These are phyloP conservation scores for Ilex aquifolium DNA, from an alignment of 257 asterid genomes.

Conservation along the genomic window DNA sequence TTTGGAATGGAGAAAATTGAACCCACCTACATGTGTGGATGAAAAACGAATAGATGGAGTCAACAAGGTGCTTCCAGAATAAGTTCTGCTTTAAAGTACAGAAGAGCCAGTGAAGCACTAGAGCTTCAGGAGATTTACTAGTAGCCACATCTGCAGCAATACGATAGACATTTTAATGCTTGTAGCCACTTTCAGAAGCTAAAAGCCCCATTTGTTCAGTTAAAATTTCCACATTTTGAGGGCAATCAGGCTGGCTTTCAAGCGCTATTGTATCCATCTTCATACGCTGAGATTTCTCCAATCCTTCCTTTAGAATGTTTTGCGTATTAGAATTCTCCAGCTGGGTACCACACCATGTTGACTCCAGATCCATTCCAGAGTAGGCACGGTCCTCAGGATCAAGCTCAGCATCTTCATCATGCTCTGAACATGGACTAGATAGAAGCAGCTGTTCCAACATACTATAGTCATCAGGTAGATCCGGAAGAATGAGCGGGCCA, in stretches of 20 bases:
- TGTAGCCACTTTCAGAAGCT: background rate
- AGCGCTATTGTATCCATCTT: constrained; percentile 8
- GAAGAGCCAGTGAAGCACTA: too few relatives aligned
- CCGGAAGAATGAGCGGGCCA: constrained; percentile 48
- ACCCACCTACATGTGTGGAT: too few relatives aligned
- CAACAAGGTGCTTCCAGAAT: too few relatives aligned
- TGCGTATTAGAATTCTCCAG: constrained; percentile 12
- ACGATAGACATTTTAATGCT: too few relatives aligned
- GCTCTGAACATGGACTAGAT: constrained; percentile 34
- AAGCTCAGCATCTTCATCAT: constrained; percentile 15
- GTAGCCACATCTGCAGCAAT: too few relatives aligned
- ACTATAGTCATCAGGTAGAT: constrained; percentile 39
- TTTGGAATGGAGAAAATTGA: too few relatives aligned
- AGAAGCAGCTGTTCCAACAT: constrained; percentile 65
- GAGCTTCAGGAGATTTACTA: too few relatives aligned
- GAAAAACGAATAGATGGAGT: too few relatives aligned
- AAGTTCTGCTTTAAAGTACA: too few relatives aligned
- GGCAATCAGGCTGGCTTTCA: constrained; percentile 11
- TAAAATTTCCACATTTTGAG: constrained; percentile 31
- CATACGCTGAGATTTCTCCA: constrained; percentile 12
- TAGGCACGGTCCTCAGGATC: constrained; percentile 19
- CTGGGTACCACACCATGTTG: constrained; percentile 2
- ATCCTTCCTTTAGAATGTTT: constrained; percentile 15
- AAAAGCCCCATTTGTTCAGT: constrained; percentile 37
- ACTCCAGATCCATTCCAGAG: constrained; percentile 14